These are phyloP conservation scores for Pythium myriotylum DNA, from an alignment of 352 stramenopile genomes.

Conservation along the genomic window DNA sequence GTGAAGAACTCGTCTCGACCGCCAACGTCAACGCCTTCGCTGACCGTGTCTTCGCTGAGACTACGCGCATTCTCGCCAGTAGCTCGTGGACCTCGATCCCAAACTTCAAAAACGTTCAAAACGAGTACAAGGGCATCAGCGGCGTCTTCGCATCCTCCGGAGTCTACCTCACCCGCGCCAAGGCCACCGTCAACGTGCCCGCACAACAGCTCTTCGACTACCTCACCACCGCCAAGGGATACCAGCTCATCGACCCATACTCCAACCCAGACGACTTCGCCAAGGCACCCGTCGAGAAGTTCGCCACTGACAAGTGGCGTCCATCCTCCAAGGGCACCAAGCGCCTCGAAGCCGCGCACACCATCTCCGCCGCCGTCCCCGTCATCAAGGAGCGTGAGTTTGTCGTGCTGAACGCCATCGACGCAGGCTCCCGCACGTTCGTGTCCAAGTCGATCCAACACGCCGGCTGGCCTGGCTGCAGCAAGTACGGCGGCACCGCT, in stretches of 20 bases:
- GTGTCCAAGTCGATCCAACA: constrained; percentile 32
- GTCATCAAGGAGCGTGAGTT: constrained; percentile 27
- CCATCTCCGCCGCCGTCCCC: constrained; percentile 23
- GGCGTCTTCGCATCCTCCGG: constrained; percentile 27
- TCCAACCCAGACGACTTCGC: constrained; percentile 31
- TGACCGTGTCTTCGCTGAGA: constrained; percentile 32
- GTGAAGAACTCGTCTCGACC: constrained; percentile 31
- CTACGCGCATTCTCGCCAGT: constrained; percentile 27
- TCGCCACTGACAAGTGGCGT: constrained; percentile 27
- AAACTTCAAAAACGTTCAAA: no score
- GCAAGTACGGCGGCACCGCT: neutral
- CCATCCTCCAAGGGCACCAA: constrained; percentile 10
- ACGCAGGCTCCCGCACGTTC: constrained; percentile 11
- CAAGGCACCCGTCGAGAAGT: constrained; percentile 32
- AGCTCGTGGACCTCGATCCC: constrained; percentile 13
- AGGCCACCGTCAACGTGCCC: constrained; percentile 14
- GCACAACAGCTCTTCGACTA: constrained; percentile 36
- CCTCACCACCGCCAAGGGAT: constrained; percentile 29
- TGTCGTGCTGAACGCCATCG: constrained; percentile 35
- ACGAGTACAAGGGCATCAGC: constrained; percentile 29
- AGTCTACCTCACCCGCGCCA: constrained; percentile 30
- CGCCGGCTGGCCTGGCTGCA: neutral
- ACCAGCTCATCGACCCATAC: constrained; percentile 38
- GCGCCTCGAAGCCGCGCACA: constrained; percentile 33
- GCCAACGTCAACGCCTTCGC: constrained; percentile 30